A percentile compares a stretch with the other conserved stretches of the same genome.
phyloP scores from a whole-genome alignment of 306 rosid species.

The Cucumis melo region DNA sequence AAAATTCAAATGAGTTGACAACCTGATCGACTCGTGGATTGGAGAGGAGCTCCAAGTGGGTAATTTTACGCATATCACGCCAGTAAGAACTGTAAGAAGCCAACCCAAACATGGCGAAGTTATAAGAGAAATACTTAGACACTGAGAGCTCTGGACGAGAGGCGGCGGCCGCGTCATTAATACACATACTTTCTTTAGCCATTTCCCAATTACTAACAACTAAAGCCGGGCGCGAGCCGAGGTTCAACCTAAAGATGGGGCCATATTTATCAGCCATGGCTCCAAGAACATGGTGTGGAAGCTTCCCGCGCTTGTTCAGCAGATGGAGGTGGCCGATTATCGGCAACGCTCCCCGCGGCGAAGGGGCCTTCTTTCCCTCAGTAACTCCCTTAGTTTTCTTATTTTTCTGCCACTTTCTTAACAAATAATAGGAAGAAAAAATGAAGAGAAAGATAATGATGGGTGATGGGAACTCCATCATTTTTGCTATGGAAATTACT shows the following conservation, averaged over 20 bases:
- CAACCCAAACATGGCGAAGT: constrained; percentile 30
- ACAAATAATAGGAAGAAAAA: neutral
- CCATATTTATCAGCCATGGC: constrained; percentile 26
- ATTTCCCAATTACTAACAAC: constrained; percentile 29
- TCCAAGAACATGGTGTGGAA: constrained; percentile 9
- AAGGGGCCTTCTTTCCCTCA: neutral
- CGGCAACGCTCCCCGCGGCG: constrained; percentile 11
- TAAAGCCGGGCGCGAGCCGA: constrained; percentile 22
- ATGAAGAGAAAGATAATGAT: neutral
- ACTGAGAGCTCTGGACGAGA: constrained; percentile 29
- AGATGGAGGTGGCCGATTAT: constrained; percentile 23
- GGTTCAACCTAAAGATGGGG: constrained; percentile 20
- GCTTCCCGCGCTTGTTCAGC: neutral
- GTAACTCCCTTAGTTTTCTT: neutral
- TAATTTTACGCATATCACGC: constrained; percentile 34
- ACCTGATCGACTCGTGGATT: constrained; percentile 16
- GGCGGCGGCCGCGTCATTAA: constrained; percentile 18
- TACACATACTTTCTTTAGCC: constrained; percentile 43
- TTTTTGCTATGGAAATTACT: neutral
- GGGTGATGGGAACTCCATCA: neutral
- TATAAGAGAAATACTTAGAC: constrained; percentile 17
- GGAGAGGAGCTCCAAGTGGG: constrained; percentile 22
- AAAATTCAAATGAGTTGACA: too few species aligned
- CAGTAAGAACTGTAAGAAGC: constrained; percentile 26
- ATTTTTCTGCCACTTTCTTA: neutral